Conservation (phyloP, 108 stramenopile species). For the Fragilariopsis cylindrus region DNA sequence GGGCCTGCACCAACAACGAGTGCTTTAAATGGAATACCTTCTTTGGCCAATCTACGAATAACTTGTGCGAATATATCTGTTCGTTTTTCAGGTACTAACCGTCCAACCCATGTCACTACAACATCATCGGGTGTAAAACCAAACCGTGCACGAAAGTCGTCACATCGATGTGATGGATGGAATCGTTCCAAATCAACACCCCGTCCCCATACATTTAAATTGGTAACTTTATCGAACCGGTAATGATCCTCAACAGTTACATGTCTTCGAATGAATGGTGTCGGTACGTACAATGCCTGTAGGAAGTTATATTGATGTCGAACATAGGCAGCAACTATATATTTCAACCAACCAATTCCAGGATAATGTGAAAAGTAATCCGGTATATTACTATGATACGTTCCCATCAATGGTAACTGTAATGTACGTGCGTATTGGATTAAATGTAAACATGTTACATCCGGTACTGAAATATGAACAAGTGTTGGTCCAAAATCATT, state of each 20-base stretch:
- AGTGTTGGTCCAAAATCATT: slow-evolving; percentile 53
- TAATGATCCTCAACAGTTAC: slow-evolving; percentile 30
- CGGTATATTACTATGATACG: slow-evolving; percentile 71
- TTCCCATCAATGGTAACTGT: slow-evolving; percentile 60
- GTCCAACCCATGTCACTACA: slow-evolving; percentile 62
- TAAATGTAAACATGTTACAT: slow-evolving; percentile 49
- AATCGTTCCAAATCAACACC: slow-evolving; percentile 73
- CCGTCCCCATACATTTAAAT: slow-evolving; percentile 72
- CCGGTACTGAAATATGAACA: slow-evolving; percentile 63
- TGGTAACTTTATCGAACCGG: slow-evolving; percentile 44
- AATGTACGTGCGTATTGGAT: slow-evolving; percentile 47
- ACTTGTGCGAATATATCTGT: slow-evolving; percentile 60
- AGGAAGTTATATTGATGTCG: slow-evolving; percentile 63
- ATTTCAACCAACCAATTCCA: slow-evolving; percentile 54
- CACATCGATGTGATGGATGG: slow-evolving; percentile 47
- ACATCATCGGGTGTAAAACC: slow-evolving; percentile 62
- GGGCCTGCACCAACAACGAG: slow-evolving; percentile 73
- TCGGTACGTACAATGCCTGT: slow-evolving; percentile 64
- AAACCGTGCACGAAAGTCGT: slow-evolving; percentile 43
- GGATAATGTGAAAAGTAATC: slow-evolving; percentile 64
- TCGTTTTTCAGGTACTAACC: slow-evolving; percentile 77
- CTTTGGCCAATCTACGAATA: slow-evolving; percentile 34
- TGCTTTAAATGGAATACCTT: slow-evolving; percentile 41
- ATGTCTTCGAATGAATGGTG: slow-evolving; percentile 51
- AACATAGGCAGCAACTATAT: slow-evolving; percentile 44